Evolutionary conservation across 2,329 filamentous ascomycete genomes (phyloP), one percentile per base, ranked within the genome.

Genomic region (Rhexocercosporidium sp.): DNA sequence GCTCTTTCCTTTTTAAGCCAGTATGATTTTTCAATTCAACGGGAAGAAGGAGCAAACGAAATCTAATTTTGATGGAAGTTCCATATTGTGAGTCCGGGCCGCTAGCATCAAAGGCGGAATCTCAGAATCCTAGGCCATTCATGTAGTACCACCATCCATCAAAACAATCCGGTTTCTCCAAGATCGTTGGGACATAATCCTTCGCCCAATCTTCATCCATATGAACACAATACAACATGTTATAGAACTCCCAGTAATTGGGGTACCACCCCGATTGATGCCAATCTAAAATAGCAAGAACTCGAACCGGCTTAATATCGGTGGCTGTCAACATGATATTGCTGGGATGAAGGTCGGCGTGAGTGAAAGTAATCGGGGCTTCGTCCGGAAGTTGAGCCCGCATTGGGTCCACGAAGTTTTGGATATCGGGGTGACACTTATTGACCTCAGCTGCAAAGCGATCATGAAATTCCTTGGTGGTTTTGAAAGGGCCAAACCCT

Each of bases 211-310:
- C 66, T 59, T 57, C 66, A 25, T 29, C 14, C 22, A 34, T 25
- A 14, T 57, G 7, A 12, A 31, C 46, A 44, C 66, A 67, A 63
- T 56, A 67, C 0, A 44, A 22, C 31, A 69, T 73, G 62, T 77
- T 79, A 64, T 76, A 78, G 34, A 71, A 74, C 64, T 79, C 77
- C 78, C 77, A 79, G 65, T 78, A 79, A 8, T 70, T 71, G 0
- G 77, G 77, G 68, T 77, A 77, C 76, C 77, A 79, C 4, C 78
- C 78, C 6, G 77, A 74, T 69, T 78, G 75, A 62, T 73, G 68
- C 78, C 78, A 80, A 69, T 79, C 77, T 66, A 80, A 56, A 44
- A 79, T 74, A 1, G 72, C 71, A 34, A 74, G 22, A 51, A 78
- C 66, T 29, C 68, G 71, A 53, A 66, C 62, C 16, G 71, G 70